Evolutionary conservation across 1,284 basidiomycete genomes (phyloP), one percentile per base, ranked within the genome.

Genomic region (Macrocystidia cucumis): DNA sequence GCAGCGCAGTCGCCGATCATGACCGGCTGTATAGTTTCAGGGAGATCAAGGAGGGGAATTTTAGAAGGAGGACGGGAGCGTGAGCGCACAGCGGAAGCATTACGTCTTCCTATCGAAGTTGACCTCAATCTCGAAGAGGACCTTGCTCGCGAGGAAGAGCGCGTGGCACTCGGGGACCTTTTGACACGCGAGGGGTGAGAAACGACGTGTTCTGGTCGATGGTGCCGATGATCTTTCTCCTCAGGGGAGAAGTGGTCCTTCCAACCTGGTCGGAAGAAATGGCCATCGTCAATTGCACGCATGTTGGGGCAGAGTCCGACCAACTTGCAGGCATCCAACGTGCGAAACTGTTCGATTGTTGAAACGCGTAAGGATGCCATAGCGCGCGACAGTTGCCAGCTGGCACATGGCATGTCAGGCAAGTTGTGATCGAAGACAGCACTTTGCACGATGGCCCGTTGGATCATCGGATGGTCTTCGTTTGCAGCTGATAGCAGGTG

Each of bases 1-100:
- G n/a, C n/a, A n/a, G n/a, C n/a, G 32, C 72, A 77, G 52, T 86
- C 82, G 11, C 82, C 82, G 34, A 86, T 79, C 41, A 86, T 75
- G 32, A 86, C 60, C 0, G 82, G 78, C 42, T 85, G 82, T 5
- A 69, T 58, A 40, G 53, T 60, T 28, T 51, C 49, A 36, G 49
- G 56, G 9, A 48, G 45, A 12, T 44, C 35, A 44, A 24, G 58
- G 49, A 40, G 52, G 44, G 24, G 52, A n/a, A n/a, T n/a, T n/a
- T n/a, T n/a, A n/a, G n/a, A n/a, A n/a, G n/a, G n/a, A n/a, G n/a
- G n/a, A n/a, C n/a, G n/a, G n/a, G n/a, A n/a, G n/a, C n/a, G n/a
- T n/a, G n/a, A n/a, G n/a, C n/a, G n/a, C n/a, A n/a, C n/a, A n/a
- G n/a, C n/a, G n/a, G n/a, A n/a, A n/a, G n/a, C n/a, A n/a, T n/a